A percentile compares a stretch with the other conserved stretches of the same genome.
phyloP scores from a whole-genome alignment of 352 stramenopile genomes.

The Pythium folliculosum region DNA sequence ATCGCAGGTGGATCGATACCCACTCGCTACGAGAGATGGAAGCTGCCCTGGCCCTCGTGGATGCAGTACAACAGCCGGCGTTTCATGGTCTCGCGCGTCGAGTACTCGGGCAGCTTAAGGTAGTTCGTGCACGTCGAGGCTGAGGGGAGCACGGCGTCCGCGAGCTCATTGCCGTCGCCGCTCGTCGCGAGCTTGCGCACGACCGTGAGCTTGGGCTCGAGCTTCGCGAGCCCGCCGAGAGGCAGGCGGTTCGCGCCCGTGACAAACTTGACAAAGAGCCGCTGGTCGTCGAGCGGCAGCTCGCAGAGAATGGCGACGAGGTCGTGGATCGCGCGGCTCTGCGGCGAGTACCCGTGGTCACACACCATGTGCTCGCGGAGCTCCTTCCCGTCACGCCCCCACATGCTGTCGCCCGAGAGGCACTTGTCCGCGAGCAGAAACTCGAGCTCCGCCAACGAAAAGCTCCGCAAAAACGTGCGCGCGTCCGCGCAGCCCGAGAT shows the following conservation, averaged over 20 bases:
- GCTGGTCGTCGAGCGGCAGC: slow-evolving; percentile 66
- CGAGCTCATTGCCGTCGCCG: slow-evolving; percentile 25
- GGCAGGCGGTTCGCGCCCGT: slow-evolving; percentile 86
- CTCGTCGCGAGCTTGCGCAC: slow-evolving; percentile 73
- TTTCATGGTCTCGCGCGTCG: slow-evolving; percentile 69
- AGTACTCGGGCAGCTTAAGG: slow-evolving; percentile 92
- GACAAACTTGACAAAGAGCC: slow-evolving; percentile 90
- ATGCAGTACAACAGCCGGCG: slow-evolving; percentile 82
- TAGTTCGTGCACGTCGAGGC: slow-evolving; percentile 91
- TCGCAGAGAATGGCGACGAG: slow-evolving; percentile 80
- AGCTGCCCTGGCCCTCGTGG: slow-evolving; percentile 80
- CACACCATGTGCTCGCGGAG: slow-evolving; percentile 83
- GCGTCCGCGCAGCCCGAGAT: slow-evolving; percentile 36
- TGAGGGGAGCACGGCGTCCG: slow-evolving; percentile 72
- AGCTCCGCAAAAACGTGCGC: slow-evolving; percentile 47
- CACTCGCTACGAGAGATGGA: slow-evolving; percentile 65
- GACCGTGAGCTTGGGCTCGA: slow-evolving; percentile 88
- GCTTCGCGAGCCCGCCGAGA: slow-evolving; percentile 73
- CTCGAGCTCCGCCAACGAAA: slow-evolving; percentile 70
- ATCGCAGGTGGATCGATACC: too few species aligned
- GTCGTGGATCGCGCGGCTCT: slow-evolving; percentile 66
- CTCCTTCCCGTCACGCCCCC: slow-evolving; percentile 66
- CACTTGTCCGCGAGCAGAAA: slow-evolving; percentile 56
- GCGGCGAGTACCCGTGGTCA: slow-evolving; percentile 77
- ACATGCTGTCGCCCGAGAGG: slow-evolving; percentile 45